Evolutionary conservation across 305 asterid genomes (phyloP).

Genomic region (Plantago lanceolata): DNA sequence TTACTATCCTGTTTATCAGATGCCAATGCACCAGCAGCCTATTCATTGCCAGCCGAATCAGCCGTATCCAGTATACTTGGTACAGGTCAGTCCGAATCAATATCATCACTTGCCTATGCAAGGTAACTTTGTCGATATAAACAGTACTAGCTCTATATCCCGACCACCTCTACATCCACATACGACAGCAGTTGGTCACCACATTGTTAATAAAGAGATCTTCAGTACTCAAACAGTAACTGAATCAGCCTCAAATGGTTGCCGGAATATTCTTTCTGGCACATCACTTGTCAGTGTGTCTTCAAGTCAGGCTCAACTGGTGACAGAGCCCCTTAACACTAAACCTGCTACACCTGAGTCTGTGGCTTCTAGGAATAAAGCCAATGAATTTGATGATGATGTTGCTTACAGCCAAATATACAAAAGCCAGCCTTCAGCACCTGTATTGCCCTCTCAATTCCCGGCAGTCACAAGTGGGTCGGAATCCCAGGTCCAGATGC

Average conservation of each 20-base stretch:
- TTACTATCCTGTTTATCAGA: constrained; percentile 62
- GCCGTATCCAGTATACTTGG: constrained; percentile 54
- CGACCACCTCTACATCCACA: constrained; percentile 52
- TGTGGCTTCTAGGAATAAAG: constrained; percentile 30
- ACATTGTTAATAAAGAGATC: constrained; percentile 35
- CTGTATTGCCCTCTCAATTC: constrained; percentile 50
- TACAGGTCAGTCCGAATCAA: constrained; percentile 51
- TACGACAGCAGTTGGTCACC: constrained; percentile 32
- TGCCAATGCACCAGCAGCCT: constrained; percentile 51
- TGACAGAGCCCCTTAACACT: constrained; percentile 36
- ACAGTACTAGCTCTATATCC: constrained; percentile 26
- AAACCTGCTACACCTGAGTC: constrained; percentile 36
- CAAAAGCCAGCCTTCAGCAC: constrained; percentile 72
- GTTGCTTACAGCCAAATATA: constrained; percentile 70
- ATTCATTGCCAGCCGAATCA: constrained; percentile 43
- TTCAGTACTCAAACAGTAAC: constrained; percentile 34
- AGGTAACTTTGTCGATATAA: constrained; percentile 32
- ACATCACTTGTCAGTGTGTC: constrained; percentile 30
- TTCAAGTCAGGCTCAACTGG: constrained; percentile 40
- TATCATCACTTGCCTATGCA: constrained; percentile 46
- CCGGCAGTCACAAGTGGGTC: constrained; percentile 50
- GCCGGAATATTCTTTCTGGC: constrained; percentile 29
- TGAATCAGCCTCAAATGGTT: constrained; percentile 36
- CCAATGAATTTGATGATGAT: constrained; percentile 59
- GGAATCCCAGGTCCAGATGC: constrained; percentile 49